Conservation (phyloP, 495 filamentous ascomycete genomes). For the Aspergillus bertholletiae region DNA sequence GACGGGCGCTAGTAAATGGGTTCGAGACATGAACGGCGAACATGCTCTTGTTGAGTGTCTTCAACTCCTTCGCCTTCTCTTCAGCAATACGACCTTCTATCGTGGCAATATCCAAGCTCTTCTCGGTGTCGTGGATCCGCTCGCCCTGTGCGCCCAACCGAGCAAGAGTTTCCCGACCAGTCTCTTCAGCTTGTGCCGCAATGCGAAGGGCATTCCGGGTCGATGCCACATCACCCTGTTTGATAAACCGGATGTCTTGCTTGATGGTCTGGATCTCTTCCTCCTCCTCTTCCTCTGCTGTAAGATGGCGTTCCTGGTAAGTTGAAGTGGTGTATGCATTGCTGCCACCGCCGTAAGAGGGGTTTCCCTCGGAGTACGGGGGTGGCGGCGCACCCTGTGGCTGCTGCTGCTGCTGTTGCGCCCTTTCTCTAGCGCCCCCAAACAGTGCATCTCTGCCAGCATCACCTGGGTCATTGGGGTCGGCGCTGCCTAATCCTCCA, state of each 20-base stretch:
- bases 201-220: conserved; percentile 65
- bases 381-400: conserved; percentile 33
- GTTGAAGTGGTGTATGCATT: conserved; percentile 56
- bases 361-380: conserved; percentile 38
- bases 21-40: conserved; percentile 75
- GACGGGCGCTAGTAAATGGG: conserved; percentile 60
- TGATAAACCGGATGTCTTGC: conserved; percentile 70
- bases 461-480: conserved; percentile 54
- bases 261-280: conserved; percentile 67
- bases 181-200: conserved; percentile 66
- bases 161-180: conserved; percentile 63
- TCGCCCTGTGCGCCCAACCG: conserved; percentile 73
- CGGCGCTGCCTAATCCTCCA: conserved; percentile 59
- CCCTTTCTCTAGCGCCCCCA: conserved; percentile 56
- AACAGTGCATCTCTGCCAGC: conserved; percentile 62
- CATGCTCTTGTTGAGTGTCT: conserved; percentile 76
- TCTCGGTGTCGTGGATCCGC: conserved; percentile 72
- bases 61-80: conserved; percentile 71
- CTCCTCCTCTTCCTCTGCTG: conserved; percentile 68
- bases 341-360: conserved; percentile 44
- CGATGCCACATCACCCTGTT: conserved; percentile 69
- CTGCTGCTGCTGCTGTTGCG: conserved; percentile 39
- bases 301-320: conserved; percentile 65
- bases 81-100: conserved; percentile 69
- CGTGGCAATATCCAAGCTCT: conserved; percentile 65